Evolutionary conservation across 2,329 filamentous ascomycete species (phyloP).

Genomic region (Fusarium sp.): DNA sequence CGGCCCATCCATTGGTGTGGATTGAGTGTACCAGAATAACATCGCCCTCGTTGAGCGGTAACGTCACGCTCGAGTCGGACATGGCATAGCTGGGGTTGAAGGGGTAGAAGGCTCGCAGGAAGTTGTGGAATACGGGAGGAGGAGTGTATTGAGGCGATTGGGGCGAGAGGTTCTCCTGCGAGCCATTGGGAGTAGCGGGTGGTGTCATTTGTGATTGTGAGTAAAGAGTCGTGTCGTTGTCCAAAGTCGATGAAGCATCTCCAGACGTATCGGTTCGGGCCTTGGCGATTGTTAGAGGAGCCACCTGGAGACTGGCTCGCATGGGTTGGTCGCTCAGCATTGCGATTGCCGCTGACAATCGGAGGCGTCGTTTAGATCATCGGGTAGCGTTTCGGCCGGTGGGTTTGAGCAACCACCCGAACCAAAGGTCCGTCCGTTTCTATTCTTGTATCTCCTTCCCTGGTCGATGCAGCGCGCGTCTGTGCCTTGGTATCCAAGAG

Average conservation of each 20-base stretch:
- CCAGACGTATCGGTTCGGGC: constrained; percentile 42
- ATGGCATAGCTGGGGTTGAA: constrained; percentile 85
- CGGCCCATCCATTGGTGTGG: constrained; percentile 98
- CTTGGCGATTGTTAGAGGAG: constrained; percentile 68
- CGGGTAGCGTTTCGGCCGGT: constrained; percentile 37
- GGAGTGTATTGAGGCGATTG: constrained; percentile 55
- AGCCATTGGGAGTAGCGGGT: constrained; percentile 78
- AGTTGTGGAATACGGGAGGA: constrained; percentile 87
- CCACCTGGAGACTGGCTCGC: constrained; percentile 71
- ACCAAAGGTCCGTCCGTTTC: constrained; percentile 26
- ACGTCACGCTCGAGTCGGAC: constrained; percentile 86
- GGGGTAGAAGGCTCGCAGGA: constrained; percentile 91
- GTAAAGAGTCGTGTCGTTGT: constrained; percentile 56
- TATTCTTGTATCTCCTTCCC: constrained; percentile 3
- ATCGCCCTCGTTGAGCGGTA: constrained; percentile 90
- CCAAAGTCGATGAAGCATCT: constrained; percentile 47
- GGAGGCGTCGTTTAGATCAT: constrained; percentile 46
- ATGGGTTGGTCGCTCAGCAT: constrained; percentile 58
- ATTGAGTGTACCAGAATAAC: constrained; percentile 95
- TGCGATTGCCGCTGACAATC: constrained; percentile 46
- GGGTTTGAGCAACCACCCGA: constrained; percentile 38
- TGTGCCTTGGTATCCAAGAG: constrained; percentile 40
- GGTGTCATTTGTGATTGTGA: constrained; percentile 77
- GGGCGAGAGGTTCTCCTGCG: constrained; percentile 67
- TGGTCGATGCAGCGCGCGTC: not conserved